Conservation (phyloP, 2,329 filamentous ascomycete species). For the Albifimbria verrucaria region DNA sequence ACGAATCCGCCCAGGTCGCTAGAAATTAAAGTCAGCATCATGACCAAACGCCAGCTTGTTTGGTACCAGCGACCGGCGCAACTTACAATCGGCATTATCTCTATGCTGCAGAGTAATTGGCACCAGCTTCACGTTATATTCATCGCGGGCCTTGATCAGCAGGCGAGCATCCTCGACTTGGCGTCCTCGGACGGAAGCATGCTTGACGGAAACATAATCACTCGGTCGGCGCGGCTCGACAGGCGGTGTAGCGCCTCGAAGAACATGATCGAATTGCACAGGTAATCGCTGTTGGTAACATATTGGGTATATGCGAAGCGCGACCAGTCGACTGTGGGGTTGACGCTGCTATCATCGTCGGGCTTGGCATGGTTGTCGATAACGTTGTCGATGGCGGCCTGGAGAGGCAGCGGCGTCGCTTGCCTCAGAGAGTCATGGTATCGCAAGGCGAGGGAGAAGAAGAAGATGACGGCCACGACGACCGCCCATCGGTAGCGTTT, state of each 20-base stretch:
- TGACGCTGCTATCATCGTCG: neutral
- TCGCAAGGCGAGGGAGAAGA: neutral
- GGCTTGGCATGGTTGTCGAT: neutral
- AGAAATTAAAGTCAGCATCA: neutral
- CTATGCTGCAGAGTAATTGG: slow-evolving; percentile 35
- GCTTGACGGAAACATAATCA: slow-evolving; percentile 40
- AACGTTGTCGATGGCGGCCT: neutral
- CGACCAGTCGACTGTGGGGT: slow-evolving; percentile 10
- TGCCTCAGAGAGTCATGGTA: neutral
- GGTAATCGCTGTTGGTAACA: slow-evolving; percentile 39
- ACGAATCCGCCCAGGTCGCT: slow-evolving; percentile 60
- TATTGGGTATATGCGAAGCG: slow-evolving; percentile 44
- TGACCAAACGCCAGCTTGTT: neutral
- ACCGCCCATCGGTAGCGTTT: slow-evolving; percentile 2
- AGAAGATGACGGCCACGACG: neutral
- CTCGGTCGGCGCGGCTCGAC: slow-evolving; percentile 36
- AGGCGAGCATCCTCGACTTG: slow-evolving; percentile 27
- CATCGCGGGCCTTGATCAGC: slow-evolving; percentile 36
- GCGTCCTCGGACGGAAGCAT: slow-evolving; percentile 29
- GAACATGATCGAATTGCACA: slow-evolving; percentile 47
- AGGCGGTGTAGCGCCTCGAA: slow-evolving; percentile 39
- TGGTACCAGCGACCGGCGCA: neutral
- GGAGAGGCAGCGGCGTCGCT: neutral
- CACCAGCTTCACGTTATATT: slow-evolving; percentile 38
- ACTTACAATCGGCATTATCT: slow-evolving; percentile 29